phyloP scores from a whole-genome alignment of 1,284 basidiomycete genomes.

The Fomitopsis pinicola region DNA sequence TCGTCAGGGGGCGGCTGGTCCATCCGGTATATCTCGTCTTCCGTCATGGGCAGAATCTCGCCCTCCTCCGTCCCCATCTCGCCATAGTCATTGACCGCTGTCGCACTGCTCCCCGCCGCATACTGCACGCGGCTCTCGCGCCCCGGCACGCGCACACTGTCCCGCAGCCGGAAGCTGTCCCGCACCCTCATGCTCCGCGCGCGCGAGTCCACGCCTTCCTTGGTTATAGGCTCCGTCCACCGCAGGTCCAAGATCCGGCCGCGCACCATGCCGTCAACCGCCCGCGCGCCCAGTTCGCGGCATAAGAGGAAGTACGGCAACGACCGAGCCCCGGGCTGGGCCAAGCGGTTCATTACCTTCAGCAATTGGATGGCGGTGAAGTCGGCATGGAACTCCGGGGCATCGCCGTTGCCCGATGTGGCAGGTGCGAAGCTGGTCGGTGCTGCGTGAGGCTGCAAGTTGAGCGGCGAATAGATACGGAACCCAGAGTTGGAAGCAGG shows the following conservation, averaged over 20 bases:
- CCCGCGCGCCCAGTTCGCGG: constrained; percentile 69
- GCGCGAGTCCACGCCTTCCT: constrained; percentile 26
- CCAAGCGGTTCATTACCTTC: constrained; percentile 70
- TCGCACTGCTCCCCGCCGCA: constrained; percentile 33
- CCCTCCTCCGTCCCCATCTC: constrained; percentile 25
- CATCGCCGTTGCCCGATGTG: constrained; percentile 19
- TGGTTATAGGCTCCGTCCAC: constrained; percentile 68
- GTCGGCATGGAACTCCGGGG: constrained; percentile 34
- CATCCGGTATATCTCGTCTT: constrained; percentile 26
- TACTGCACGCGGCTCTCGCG: constrained; percentile 31
- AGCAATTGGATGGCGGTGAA: constrained; percentile 72
- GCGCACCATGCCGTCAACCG: constrained; percentile 78
- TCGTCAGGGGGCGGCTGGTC: constrained; percentile 32
- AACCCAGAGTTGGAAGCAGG: constrained; percentile 40
- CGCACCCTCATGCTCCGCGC: constrained; percentile 18
- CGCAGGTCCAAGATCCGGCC: constrained; percentile 69
- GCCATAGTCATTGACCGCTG: constrained; percentile 29
- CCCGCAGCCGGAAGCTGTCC: constrained; percentile 23
- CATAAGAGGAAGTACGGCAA: constrained; percentile 76
- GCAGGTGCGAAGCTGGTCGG: constrained; percentile 19
- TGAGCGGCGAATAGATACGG: constrained; percentile 56
- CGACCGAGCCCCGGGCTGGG: constrained; percentile 52
- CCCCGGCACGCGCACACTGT: constrained; percentile 25
- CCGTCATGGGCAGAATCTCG: constrained; percentile 28
- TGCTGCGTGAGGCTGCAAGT: constrained; percentile 35